Evolutionary conservation across 2,329 filamentous ascomycete genomes (phyloP), one percentile per base, ranked within the genome.

Genomic region (Chaetomium sp.): DNA sequence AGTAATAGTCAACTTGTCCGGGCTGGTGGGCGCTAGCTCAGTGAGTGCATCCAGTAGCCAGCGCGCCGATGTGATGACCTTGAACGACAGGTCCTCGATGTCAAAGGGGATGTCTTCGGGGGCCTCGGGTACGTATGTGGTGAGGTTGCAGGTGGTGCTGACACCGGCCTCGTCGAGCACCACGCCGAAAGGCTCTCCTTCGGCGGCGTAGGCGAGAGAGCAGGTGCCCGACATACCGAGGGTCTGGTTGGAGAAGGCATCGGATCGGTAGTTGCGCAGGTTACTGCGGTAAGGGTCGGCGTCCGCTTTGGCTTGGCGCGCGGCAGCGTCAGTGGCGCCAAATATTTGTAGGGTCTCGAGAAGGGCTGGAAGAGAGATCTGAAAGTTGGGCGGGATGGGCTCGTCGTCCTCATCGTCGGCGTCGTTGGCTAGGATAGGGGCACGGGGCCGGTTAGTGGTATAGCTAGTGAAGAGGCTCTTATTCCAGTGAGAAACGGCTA

Each of bases 291-390:
- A 85, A 1, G 76, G 74, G 59, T 86, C 82, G 56, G 78, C 73
- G 10, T 85, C 82, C 6, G 78, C 74, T 64, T 79, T 84, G 50
- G 79, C 76, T 49, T 79, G 74, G 60, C 80, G 79, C 42, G 75
- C 76, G 5, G 81, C 75, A 11, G 84, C 78, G 61, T 89, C 87
- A 46, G 91, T 82, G n/a, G 91, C 84, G 49, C 90, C 90, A 66
- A 99, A 95, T 49, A 99, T 97, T 67, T 96, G 92, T 6, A 99
- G 79, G 0, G 92, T 95, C 73, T 97, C 94, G 52, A 99, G 82
- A 3, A 99, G 80, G 14, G 92, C 89, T 4, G 86, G 79, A 7
- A 99, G 81, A 1, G 91, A 94, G 61, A 97, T 86, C 68, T 95
- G 87, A 68, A 99, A 99, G 51, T 80, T 82, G 6, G 89, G 85